Base-by-base conservation (phyloP, 371 early-diverging fungal species). In the Fennellomyces sp. region DNA sequence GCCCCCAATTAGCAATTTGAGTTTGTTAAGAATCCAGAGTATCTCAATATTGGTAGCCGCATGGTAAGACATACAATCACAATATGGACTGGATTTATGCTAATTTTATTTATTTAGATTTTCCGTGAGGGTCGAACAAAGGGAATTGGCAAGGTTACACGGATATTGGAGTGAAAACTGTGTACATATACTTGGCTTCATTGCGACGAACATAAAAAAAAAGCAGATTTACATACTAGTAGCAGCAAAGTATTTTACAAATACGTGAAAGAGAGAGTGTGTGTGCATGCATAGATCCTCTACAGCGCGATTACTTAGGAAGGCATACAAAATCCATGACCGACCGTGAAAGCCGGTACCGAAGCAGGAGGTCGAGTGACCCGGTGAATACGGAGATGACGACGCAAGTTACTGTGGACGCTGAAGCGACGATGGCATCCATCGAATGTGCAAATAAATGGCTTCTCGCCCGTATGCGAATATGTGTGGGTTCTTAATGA, bases 61-160 rank as follows among this genome's bases (percentile, higher is more conserved):
- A 63, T 96, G 77, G 83, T 83, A 72, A 74, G 72, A 12, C 13
- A 70, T 69, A 35, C 55, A 50, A 25, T 42, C 28, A 6, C 38
- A 13, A 38, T 10, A 39, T n/a, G 0, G 17, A 4, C 23, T 11
- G 5, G 15, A 19, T 36, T 38, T 33, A n/a, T 10, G 12, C 42
- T 27, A 36, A 36, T 31, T 26, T 19, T 7, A 35, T 31, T 23
- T 31, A 10, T 17, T 15, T 63, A 80, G 82, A 81, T 92, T 21
- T 90, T 92, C 76, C 88, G 92, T 69, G 94, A 92, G 65, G 94
- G 95, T 3, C 83, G 94, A 23, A 96, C 97, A 10, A 95, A 95
- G 71, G 96, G 96, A 10, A 86, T 95, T 5, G 97, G 97, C 19
- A 94, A 93, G 64, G 90, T 96, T 17, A 83, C 88, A 21, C 53